Conservation (phyloP, 352 stramenopile genomes). For the Thalassiosira sp. region DNA sequence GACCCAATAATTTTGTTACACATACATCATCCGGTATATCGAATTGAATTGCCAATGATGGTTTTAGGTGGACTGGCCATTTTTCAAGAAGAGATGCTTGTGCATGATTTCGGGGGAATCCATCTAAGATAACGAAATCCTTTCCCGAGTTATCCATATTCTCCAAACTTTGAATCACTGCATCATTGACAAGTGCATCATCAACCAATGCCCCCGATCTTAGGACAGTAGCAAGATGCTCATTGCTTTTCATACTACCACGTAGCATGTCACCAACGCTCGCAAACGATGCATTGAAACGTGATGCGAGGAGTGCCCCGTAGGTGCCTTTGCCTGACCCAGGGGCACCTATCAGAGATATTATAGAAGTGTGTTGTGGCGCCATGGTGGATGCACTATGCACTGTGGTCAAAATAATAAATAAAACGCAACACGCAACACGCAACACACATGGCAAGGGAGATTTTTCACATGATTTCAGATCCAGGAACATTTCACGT, state of each 20-base stretch:
- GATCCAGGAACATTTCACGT: no score
- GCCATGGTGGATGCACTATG: no score
- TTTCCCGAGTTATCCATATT: not conserved
- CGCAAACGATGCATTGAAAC: conserved; percentile 50
- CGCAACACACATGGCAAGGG: no score
- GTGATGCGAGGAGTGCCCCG: conserved; percentile 63
- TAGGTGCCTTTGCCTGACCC: conserved; percentile 73
- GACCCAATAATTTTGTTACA: conserved; percentile 71
- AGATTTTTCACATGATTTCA: no score
- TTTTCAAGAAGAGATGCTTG: conserved; percentile 63
- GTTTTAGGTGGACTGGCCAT: conserved; percentile 47
- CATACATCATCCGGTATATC: conserved; percentile 76
- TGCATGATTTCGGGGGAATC: conserved; percentile 70
- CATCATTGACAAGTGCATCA: conserved; percentile 58
- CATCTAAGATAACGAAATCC: conserved; percentile 66
- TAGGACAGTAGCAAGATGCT: conserved; percentile 36
- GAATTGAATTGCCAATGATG: conserved; percentile 62
- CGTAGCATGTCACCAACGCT: conserved; percentile 70
- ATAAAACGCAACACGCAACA: no score
- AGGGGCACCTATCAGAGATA: conserved; percentile 37
- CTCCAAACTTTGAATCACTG: conserved; percentile 36
- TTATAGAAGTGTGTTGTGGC: conserved; percentile 14
- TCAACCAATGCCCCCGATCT: conserved; percentile 64
- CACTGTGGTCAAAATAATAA: no score
- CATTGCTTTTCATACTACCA: conserved; percentile 31